Evolutionary conservation across 495 filamentous ascomycete genomes (phyloP).

Genomic region (Chaetomium cochliodes): DNA sequence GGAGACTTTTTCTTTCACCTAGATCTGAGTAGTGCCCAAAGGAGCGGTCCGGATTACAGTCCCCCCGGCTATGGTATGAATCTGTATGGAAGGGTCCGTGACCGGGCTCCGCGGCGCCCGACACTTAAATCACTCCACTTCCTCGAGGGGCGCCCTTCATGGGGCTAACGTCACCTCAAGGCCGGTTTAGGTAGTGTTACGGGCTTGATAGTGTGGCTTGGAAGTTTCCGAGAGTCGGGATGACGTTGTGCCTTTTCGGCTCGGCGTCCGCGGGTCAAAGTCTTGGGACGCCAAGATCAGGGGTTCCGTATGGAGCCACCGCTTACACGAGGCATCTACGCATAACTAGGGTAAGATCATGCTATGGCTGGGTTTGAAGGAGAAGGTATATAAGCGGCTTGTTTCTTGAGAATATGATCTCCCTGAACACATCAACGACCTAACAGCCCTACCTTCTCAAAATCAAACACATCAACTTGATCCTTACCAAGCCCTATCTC

Average conservation of each 20-base stretch:
- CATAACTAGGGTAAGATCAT: too few species aligned
- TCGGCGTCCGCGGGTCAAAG: background rate
- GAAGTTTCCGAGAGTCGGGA: background rate
- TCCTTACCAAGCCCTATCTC: too few species aligned
- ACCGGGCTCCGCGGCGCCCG: background rate
- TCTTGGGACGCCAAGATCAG: background rate
- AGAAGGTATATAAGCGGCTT: too few species aligned
- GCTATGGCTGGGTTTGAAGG: too few species aligned
- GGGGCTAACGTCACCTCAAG: background rate
- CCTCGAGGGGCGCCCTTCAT: background rate
- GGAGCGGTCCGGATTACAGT: background rate
- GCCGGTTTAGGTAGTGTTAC: background rate
- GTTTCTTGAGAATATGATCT: too few species aligned
- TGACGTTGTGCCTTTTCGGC: background rate
- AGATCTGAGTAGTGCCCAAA: background rate
- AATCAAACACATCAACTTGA: too few species aligned
- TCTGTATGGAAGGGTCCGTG: background rate
- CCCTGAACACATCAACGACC: too few species aligned
- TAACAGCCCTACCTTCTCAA: too few species aligned
- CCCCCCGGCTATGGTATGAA: background rate
- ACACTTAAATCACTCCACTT: background rate
- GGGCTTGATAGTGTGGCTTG: background rate
- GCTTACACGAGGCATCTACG: too few species aligned
- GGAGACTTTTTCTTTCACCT: background rate
- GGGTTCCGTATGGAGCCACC: too few species aligned